Base-by-base conservation (phyloP, 768 basidiomycete genomes). In the Boletus vinaceobasis region DNA sequence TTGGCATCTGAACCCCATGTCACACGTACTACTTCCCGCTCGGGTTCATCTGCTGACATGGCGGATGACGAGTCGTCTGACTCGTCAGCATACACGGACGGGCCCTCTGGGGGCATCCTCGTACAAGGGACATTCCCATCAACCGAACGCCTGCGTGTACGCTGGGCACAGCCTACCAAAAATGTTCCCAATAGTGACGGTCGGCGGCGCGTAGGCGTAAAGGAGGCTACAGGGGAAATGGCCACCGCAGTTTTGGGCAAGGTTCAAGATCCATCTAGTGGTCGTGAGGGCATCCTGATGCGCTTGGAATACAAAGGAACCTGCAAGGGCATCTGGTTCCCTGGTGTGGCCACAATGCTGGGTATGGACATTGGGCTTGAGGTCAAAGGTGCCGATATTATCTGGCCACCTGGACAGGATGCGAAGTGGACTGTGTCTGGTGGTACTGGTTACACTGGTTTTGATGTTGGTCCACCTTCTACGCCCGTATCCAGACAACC, bases 61-160 rank as follows among this genome's bases (percentile, higher is more conserved):
- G 89, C 89, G 0, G 89, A 92, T 59, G 90, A 90, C 60, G 89
- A 92, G 64, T 87, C 87, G 4, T 87, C 86, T 38, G 89, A 90
- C 64, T 86, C 87, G 1, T 85, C 76, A 68, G 35, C 79, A 67
- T 32, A 73, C 76, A 35, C 64, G 8, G 79, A 80, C 2, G 74
- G 74, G 1, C 77, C 81, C 55, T 72, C 82, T 17, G 84, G 86
- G 40, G 84, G 81, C 1, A 85, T 82, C 53, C 79, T 81, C 17
- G 78, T 90, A n/a, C 84, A 85, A 65, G 89, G 89, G 4, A 83
- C 87, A 1, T 92, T 92, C 62, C 87, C 85, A 0, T 88, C 86
- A 45, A 77, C 90, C 0, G 89, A 92, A 44, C 80, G 84, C 17
- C 77, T 92, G 46, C 84, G 88, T 27, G 72, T 92, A 39, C 79